phyloP scores from a whole-genome alignment of 257 asterid genomes.

The Gentiana straminea region DNA sequence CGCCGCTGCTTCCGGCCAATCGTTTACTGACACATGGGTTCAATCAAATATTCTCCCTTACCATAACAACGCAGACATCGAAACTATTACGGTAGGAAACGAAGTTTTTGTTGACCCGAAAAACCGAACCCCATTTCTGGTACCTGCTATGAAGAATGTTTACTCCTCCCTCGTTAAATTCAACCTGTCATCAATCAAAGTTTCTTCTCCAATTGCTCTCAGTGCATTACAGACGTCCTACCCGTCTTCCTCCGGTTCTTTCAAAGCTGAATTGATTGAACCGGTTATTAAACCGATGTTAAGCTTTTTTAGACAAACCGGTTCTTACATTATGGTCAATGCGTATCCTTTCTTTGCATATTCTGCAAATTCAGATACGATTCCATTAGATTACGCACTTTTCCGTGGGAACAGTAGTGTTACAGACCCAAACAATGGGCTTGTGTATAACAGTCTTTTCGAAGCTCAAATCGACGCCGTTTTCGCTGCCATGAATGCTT shows the following conservation, averaged over 20 bases:
- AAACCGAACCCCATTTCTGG: constrained; percentile 48
- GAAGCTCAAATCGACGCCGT: constrained; percentile 92
- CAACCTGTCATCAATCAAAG: constrained; percentile 36
- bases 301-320: constrained; percentile 41
- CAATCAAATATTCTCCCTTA: constrained; percentile 45
- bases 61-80: constrained; percentile 44
- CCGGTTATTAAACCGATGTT: constrained; percentile 83
- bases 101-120: constrained; percentile 64
- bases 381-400: constrained; percentile 60
- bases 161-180: constrained; percentile 42
- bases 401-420: constrained; percentile 37
- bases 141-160: constrained; percentile 78
- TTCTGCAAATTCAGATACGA: constrained; percentile 43
- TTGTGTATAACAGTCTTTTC: constrained; percentile 44
- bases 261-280: constrained; percentile 48
- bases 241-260: constrained; percentile 74
- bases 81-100: constrained; percentile 74
- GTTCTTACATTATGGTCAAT: constrained; percentile 61
- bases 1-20: constrained; percentile 46
- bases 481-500: constrained; percentile 49
- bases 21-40: constrained; percentile 68
- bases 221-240: constrained; percentile 53
- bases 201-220: constrained; percentile 70
- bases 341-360: constrained; percentile 78
- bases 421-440: constrained; percentile 52